phyloP scores from a whole-genome alignment of 805 yeast species.

The Ogataea angusta region DNA sequence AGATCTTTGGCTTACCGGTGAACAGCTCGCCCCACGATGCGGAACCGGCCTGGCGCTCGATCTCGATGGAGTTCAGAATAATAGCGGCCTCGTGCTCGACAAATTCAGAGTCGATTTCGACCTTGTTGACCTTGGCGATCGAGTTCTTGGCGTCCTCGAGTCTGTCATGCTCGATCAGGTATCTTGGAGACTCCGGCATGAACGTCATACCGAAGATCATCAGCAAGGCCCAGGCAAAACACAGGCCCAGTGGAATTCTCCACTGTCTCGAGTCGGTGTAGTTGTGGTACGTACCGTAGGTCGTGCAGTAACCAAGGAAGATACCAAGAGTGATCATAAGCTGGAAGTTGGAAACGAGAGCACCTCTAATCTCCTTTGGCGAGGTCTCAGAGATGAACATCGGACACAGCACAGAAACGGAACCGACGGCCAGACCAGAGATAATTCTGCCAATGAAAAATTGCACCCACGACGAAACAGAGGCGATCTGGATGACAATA shows the following conservation, averaged over 20 bases:
- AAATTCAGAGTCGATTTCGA: conserved; percentile 49
- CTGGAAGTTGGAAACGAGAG: conserved; percentile 67
- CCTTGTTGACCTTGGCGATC: conserved; percentile 57
- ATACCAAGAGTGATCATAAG: conserved; percentile 69
- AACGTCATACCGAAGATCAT: conserved; percentile 49
- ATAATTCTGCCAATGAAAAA: conserved; percentile 59
- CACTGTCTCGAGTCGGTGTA: conserved; percentile 54
- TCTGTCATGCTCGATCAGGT: conserved; percentile 47
- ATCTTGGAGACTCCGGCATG: conserved; percentile 73
- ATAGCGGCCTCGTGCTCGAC: conserved; percentile 51
- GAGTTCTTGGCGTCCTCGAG: conserved; percentile 53
- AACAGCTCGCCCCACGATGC: conserved; percentile 65
- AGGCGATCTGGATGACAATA: conserved; percentile 56
- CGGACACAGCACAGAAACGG: conserved; percentile 50
- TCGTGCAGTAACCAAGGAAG: conserved; percentile 65
- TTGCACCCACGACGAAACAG: conserved; percentile 57
- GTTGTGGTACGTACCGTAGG: conserved; percentile 56
- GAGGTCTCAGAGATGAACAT: conserved; percentile 65
- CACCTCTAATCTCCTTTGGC: conserved; percentile 69
- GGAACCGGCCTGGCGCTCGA: conserved; percentile 58
- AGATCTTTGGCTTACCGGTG: conserved; percentile 61
- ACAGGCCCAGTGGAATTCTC: conserved; percentile 59
- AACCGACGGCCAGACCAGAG: conserved; percentile 55
- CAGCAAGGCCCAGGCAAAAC: conserved; percentile 51
- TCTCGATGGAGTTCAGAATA: conserved; percentile 58